These are phyloP conservation scores for Clausena lansium DNA, from an alignment of 345 rosid genomes.

Conservation along the genomic window DNA sequence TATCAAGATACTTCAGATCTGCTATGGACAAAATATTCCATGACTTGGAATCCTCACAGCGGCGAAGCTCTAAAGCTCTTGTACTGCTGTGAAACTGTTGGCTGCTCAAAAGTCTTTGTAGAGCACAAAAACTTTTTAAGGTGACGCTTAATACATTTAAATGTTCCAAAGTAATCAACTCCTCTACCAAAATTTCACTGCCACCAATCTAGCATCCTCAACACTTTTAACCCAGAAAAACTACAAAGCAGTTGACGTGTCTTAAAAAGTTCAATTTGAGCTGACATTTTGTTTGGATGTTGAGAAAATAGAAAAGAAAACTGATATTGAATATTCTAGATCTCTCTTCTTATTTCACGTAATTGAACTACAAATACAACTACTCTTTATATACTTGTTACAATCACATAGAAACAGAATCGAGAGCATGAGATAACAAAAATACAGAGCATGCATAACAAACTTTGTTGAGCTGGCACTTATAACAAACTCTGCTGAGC, in stretches of 20 bases:
- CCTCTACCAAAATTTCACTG: neutral
- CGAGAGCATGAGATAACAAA: no score
- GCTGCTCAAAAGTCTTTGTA: neutral
- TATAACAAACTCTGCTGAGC: no score
- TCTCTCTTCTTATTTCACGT: no score
- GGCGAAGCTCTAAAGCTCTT: neutral
- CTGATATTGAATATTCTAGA: no score
- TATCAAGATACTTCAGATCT: neutral
- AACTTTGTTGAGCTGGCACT: no score
- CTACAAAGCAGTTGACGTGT: neutral
- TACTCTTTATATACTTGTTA: no score
- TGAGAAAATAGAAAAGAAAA: no score
- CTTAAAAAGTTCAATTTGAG: no score
- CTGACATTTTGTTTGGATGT: no score
- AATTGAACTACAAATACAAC: no score
- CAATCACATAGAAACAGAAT: no score
- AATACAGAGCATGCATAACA: no score
- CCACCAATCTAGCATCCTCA: neutral
- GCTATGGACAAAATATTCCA: neutral
- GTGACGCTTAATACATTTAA: neutral
- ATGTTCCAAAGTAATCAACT: slow-evolving; percentile 8
- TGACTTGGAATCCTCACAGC: neutral
- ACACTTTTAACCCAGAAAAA: neutral
- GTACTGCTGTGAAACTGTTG: neutral
- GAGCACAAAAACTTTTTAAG: neutral